Percentiles rank a stretch among this genome's conserved stretches.
Evolutionary conservation across 768 basidiomycete genomes (phyloP).

Genomic region (Trametes maxima): DNA sequence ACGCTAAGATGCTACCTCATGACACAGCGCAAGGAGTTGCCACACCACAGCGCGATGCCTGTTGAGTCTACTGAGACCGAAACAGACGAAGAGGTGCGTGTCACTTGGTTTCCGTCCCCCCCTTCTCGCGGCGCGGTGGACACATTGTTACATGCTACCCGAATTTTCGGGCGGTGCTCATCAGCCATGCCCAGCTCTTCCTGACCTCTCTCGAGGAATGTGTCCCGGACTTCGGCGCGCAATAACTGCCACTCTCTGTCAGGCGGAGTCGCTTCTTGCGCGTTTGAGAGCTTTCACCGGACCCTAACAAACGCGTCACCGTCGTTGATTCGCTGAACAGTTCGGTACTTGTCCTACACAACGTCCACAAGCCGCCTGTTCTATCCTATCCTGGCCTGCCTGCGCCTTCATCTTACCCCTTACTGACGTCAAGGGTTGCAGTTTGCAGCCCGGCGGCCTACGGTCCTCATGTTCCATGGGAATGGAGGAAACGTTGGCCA

Average conservation of each 20-base stretch:
- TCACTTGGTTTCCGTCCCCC: background rate
- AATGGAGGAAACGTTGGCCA: slow-evolving; percentile 89
- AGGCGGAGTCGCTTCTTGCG: slow-evolving; percentile 1
- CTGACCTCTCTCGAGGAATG: background rate
- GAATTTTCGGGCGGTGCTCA: background rate
- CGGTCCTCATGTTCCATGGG: slow-evolving; percentile 92
- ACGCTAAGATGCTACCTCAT: slow-evolving; percentile 79
- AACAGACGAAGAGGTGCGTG: slow-evolving; percentile 61
- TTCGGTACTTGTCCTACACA: background rate
- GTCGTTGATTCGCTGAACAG: background rate
- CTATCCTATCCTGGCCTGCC: background rate
- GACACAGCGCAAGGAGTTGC: slow-evolving; percentile 56
- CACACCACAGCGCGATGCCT: slow-evolving; percentile 24
- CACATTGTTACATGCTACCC: background rate
- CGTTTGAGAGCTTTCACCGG: background rate
- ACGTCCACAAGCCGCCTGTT: background rate
- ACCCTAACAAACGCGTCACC: background rate
- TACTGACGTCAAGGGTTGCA: slow-evolving; percentile 25
- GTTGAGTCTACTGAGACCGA: slow-evolving; percentile 56
- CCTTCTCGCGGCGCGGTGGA: no score
- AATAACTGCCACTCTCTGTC: slow-evolving; percentile 1
- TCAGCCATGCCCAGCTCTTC: background rate
- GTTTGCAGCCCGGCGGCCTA: slow-evolving; percentile 65
- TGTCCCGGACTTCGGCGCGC: background rate
- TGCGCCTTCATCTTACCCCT: background rate